A percentile compares a stretch with the other conserved stretches of the same genome.
These are phyloP conservation scores for Arctium lappa DNA, from an alignment of 129 eudicot species.

Conservation along the genomic window DNA sequence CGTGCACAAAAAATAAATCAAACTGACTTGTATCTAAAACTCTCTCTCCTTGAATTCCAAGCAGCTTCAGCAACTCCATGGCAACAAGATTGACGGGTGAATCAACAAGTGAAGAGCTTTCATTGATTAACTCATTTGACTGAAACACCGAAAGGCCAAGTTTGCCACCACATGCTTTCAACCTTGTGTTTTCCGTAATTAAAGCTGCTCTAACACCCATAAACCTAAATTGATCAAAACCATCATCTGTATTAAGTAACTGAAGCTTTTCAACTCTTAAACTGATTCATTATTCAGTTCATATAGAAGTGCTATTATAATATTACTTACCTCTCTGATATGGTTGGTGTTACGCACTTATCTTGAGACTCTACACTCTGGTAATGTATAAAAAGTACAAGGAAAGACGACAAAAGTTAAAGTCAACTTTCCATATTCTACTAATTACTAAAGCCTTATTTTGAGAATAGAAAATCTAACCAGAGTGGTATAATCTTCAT, in stretches of 20 bases:
- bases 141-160: conserved; percentile 59
- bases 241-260: too few relatives aligned
- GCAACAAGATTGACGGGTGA: conserved; percentile 34
- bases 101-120: conserved; percentile 18
- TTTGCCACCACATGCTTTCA: conserved; percentile 50
- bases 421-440: not conserved
- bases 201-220: conserved; percentile 90
- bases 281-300: not conserved
- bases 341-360: conserved; percentile 33
- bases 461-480: conserved; percentile 22
- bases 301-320: not conserved
- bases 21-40: conserved; percentile 48
- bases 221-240: conserved; percentile 49
- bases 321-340: conserved; percentile 59
- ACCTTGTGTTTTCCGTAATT: conserved; percentile 43
- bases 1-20: conserved; percentile 67
- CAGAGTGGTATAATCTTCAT: conserved; percentile 39
- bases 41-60: conserved; percentile 79
- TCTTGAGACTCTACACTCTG: conserved; percentile 42
- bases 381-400: conserved; percentile 14
- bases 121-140: conserved; percentile 33
- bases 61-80: conserved; percentile 59
- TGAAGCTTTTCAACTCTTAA: not conserved
- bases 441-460: not conserved
- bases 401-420: not conserved